A percentile compares a stretch with the other conserved stretches of the same genome.
Evolutionary conservation across 257 asterid genomes (phyloP).

Genomic region (Dorcoceras hygrometricum): DNA sequence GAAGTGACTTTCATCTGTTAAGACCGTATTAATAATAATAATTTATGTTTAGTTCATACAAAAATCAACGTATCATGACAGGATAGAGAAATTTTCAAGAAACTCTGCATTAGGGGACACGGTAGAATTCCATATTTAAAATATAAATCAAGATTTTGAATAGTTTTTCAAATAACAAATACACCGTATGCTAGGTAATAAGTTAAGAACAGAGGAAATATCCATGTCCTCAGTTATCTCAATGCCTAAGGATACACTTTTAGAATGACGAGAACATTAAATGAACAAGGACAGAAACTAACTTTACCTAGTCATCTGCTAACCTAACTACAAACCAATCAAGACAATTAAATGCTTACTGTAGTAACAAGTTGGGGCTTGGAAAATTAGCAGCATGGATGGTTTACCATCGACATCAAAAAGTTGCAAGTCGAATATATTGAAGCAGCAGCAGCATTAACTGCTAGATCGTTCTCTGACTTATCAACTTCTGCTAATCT

Average conservation of each 20-base stretch:
- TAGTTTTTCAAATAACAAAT: conserved; percentile 5
- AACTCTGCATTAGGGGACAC: neutral
- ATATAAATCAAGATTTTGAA: neutral
- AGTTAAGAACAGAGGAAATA: conserved; percentile 3
- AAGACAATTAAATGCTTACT: neutral
- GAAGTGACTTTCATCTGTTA: too few relatives aligned
- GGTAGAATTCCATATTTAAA: neutral
- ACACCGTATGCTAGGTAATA: neutral
- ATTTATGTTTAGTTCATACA: neutral
- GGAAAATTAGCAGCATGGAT: conserved; percentile 39
- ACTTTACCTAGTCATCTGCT: neutral
- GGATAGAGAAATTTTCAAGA: too few relatives aligned
- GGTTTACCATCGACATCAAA: conserved; percentile 53
- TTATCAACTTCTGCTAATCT: conserved; percentile 45
- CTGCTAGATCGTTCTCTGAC: conserved; percentile 54
- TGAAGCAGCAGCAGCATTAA: conserved; percentile 91
- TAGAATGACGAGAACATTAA: neutral
- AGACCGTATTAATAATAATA: too few relatives aligned
- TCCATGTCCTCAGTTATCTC: neutral
- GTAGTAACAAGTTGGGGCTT: neutral
- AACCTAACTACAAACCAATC: neutral
- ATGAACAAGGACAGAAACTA: neutral
- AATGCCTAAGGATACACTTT: conserved; percentile 16
- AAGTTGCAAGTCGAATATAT: conserved; percentile 89
- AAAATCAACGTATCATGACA: too few relatives aligned